A percentile compares a stretch with the other conserved stretches of the same genome.
phyloP scores from a whole-genome alignment of 805 yeast species.

The Priceomyces castillae region DNA sequence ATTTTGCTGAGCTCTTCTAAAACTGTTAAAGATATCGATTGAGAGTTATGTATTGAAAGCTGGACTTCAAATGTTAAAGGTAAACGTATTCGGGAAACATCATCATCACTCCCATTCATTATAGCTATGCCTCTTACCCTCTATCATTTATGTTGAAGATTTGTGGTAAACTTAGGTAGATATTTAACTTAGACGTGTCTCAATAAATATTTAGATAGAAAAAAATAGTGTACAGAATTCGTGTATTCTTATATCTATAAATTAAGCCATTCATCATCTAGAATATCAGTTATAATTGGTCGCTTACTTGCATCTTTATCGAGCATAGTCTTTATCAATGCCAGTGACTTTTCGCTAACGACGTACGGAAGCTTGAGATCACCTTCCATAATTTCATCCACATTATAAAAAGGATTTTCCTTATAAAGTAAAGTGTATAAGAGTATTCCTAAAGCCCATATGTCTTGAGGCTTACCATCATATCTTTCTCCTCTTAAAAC shows the following conservation, averaged over 20 bases:
- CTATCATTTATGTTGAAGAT: too few relatives aligned
- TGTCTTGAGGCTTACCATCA: conserved; percentile 91
- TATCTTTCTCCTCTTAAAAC: conserved; percentile 85
- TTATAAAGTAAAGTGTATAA: conserved; percentile 86
- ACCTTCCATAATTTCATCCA: conserved; percentile 93
- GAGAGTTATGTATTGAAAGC: conserved; percentile 5
- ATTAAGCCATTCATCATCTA: conserved; percentile 64
- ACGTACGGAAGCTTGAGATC: conserved; percentile 68
- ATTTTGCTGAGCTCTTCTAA: conserved; percentile 9
- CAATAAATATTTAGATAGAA: too few relatives aligned
- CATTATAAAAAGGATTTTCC: conserved; percentile 93
- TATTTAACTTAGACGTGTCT: too few relatives aligned
- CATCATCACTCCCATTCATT: neutral
- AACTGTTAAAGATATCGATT: conserved; percentile 11
- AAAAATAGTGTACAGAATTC: too few relatives aligned
- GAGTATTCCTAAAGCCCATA: conserved; percentile 94
- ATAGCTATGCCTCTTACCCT: too few relatives aligned
- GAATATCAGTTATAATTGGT: conserved; percentile 71
- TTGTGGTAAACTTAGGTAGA: too few relatives aligned
- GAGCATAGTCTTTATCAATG: conserved; percentile 62
- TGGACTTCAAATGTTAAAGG: conserved; percentile 18
- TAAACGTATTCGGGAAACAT: conserved; percentile 5
- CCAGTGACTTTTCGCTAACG: conserved; percentile 59
- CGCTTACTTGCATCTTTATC: conserved; percentile 64
- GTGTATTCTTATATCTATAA: conserved; percentile 3